These are phyloP conservation scores for Xerophyta viscosa DNA, from an alignment of 106 monocot species.

Conservation along the genomic window DNA sequence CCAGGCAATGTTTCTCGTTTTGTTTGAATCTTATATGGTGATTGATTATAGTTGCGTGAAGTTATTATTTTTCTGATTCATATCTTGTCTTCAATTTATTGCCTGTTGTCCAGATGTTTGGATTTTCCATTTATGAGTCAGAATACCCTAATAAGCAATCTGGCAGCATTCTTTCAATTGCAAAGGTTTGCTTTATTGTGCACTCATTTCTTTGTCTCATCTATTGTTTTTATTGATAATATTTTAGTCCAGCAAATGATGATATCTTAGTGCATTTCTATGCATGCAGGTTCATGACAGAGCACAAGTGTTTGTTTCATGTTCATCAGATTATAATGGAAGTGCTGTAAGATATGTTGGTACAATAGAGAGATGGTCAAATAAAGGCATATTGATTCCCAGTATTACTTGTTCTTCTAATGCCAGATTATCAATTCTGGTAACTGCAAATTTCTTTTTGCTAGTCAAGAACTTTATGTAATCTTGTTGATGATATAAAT, in stretches of 20 bases:
- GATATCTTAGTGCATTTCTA: slow-evolving; percentile 1
- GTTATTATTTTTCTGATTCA: background rate
- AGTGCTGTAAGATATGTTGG: slow-evolving; percentile 46
- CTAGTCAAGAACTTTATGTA: too few relatives aligned
- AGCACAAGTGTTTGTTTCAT: slow-evolving; percentile 92
- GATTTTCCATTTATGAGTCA: slow-evolving; percentile 75
- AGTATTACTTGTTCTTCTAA: slow-evolving; percentile 58
- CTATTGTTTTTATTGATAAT: too few relatives aligned
- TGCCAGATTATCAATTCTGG: slow-evolving; percentile 68
- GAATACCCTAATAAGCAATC: slow-evolving; percentile 35
- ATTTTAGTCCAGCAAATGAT: too few relatives aligned
- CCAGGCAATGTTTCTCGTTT: too few relatives aligned
- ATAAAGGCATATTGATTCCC: slow-evolving; percentile 51
- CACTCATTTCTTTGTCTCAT: too few relatives aligned
- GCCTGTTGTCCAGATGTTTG: slow-evolving; percentile 64
- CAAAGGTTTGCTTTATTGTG: slow-evolving; percentile 66
- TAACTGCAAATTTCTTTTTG: slow-evolving; percentile 16
- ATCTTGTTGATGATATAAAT: too few relatives aligned
- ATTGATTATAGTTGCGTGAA: too few relatives aligned
- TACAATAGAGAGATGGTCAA: slow-evolving; percentile 88
- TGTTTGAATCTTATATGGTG: too few relatives aligned
- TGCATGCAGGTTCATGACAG: slow-evolving; percentile 80
- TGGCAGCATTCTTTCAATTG: slow-evolving; percentile 49
- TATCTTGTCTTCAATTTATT: background rate
- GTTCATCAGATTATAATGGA: slow-evolving; percentile 25